These are phyloP conservation scores for Paspalum notatum DNA, from an alignment of 176 grass and related monocot genomes.

Conservation along the genomic window DNA sequence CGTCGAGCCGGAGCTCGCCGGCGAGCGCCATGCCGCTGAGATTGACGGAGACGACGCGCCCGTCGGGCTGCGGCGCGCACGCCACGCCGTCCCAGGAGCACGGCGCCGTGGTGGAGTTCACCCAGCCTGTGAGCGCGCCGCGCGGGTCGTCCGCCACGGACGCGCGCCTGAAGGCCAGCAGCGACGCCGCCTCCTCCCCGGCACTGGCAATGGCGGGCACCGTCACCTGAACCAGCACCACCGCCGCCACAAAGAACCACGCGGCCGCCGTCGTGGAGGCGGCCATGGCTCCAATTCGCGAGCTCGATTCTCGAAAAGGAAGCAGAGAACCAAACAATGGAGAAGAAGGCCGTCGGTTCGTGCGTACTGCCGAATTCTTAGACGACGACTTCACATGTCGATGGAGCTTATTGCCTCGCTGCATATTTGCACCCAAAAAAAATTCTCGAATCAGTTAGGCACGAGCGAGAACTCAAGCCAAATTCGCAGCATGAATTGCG, in stretches of 20 bases:
- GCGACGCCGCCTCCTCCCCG: constrained; percentile 64
- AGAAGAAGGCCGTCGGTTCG: constrained; percentile 5
- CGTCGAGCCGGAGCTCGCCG: constrained; percentile 62
- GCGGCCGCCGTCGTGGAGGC: constrained; percentile 18
- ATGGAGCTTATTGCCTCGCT: constrained; percentile 21
- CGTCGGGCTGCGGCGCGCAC: constrained; percentile 44
- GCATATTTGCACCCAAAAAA: constrained; percentile 6
- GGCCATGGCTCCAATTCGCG: constrained; percentile 40
- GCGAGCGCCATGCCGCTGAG: constrained; percentile 73
- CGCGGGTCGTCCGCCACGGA: constrained; percentile 61
- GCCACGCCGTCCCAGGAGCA: constrained; percentile 73
- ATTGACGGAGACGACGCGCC: constrained; percentile 59
- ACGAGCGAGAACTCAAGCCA: not conserved
- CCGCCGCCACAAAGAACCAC: constrained; percentile 18
- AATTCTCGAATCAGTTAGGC: not conserved
- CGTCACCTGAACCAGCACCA: constrained; percentile 20
- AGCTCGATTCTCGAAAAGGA: constrained; percentile 6
- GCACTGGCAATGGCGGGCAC: constrained; percentile 42
- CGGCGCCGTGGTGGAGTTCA: constrained; percentile 43
- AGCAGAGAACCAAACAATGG: not conserved
- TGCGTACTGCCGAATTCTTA: constrained; percentile 19
- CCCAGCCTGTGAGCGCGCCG: constrained; percentile 55
- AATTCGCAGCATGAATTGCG: not conserved
- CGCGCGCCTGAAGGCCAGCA: constrained; percentile 68
- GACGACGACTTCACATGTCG: constrained; percentile 50